These are phyloP conservation scores for Schizochytrium sp. DNA, from an alignment of 108 stramenopile genomes.

Conservation along the genomic window DNA sequence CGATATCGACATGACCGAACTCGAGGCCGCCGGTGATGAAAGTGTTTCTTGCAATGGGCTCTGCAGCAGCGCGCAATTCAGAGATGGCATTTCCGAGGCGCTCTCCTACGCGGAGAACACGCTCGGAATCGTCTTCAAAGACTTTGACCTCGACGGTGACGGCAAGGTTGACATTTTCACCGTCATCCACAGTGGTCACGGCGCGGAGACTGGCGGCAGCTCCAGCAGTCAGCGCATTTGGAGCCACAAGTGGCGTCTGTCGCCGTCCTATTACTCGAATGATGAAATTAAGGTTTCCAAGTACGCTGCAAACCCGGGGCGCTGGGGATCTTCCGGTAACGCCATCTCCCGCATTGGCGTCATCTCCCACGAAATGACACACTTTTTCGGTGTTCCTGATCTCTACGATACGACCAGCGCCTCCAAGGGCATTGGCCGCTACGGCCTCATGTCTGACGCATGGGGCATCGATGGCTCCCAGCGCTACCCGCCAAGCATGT, in stretches of 20 bases:
- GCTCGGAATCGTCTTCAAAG: conserved; percentile 15
- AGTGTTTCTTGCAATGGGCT: not conserved
- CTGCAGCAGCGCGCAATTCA: not conserved
- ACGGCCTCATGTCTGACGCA: conserved; percentile 42
- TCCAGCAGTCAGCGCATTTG: conserved; percentile 49
- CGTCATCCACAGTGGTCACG: conserved; percentile 62
- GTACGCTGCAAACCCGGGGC: conserved; percentile 38
- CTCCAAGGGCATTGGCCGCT: conserved; percentile 38
- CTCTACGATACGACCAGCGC: conserved; percentile 32
- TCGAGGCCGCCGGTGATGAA: not conserved
- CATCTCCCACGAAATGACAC: conserved; percentile 43
- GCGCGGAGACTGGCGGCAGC: conserved; percentile 51
- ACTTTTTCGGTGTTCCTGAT: conserved; percentile 47
- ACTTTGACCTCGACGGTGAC: conserved; percentile 24
- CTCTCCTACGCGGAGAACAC: not conserved
- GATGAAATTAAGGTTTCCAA: conserved; percentile 30
- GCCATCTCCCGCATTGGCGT: conserved; percentile 48
- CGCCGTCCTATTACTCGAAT: not conserved
- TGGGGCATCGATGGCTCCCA: conserved; percentile 45
- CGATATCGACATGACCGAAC: not conserved
- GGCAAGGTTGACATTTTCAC: conserved; percentile 48
- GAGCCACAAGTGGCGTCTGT: conserved; percentile 45
- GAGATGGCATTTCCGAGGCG: not conserved
- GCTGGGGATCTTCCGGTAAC: conserved; percentile 28
- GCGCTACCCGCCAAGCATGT: conserved; percentile 43